Base-by-base conservation (phyloP, 2,329 filamentous ascomycete genomes). In the Myotisia sp. region DNA sequence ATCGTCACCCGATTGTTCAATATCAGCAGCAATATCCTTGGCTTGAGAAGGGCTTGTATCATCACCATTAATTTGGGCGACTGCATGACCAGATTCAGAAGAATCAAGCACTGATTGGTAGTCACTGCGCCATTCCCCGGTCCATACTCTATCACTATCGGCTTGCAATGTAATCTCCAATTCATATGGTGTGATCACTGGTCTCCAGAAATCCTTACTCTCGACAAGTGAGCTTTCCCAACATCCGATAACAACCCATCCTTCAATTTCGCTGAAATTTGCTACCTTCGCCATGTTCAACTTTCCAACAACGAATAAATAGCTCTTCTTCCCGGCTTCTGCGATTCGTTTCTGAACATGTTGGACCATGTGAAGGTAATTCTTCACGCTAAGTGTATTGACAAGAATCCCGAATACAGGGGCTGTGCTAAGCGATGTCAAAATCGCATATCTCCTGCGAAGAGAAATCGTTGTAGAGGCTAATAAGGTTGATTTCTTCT, bases 181-280 rank as follows among this genome's bases (percentile, higher is more conserved):
- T 64, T 98, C 90, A 53, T 92, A 95, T 0, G 87, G 87, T n/a
- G 90, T 98, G 26, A 95, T 75, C 6, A 95, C 76, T 0, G 86
- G 85, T 47, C 75, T 73, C 69, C 78, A 95, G 51, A 93, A 92
- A 5, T 80, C 81, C 38, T 81, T 79, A 43, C 85, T 84, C 47
- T 94, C 87, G 3, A 98, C 73, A 33, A 95, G 62, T 39, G 81
- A 84, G 54, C 86, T 93, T 60, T 98, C 90, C 90, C 90, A 98
- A 58, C 90, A 98, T 2, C 90, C 87, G 6, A 98, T 82, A 0
- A 95, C 85, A 0, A 95, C 85, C 90, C 90, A 98, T 10, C 85
- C 87, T 27, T 85, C 87, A 4, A 98, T 74, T 56, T 98, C 90
- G 38, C 79, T 74, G 59, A 98, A 98, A 57, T 98, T 98, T 31